Base-by-base conservation (phyloP, 768 basidiomycete species). In the Pseudohyphozyma bogoriensis region DNA sequence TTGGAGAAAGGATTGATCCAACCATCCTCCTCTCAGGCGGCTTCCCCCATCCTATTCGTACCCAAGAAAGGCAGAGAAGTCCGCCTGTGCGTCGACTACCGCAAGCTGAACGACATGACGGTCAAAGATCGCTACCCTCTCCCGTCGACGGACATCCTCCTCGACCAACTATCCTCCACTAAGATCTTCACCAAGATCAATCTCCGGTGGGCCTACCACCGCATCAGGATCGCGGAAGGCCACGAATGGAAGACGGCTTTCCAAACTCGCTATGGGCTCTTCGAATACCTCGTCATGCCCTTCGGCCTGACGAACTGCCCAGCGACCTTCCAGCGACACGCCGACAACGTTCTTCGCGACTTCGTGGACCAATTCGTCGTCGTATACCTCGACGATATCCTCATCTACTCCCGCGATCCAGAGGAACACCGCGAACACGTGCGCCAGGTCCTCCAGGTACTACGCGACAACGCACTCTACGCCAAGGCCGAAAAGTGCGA, bases 201-300 rank as follows among this genome's bases (percentile, higher is more conserved):
- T 56, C 72, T 79, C 31, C 72, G 73, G 29, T 70, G 72, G 46
- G 76, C 74, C 0, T 80, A 74, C 64, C 75, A 79, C 63, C 75
- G 77, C 18, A 65, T 80, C n/a, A 65, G 75, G 3, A 75, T 80
- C 46, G 61, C 66, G 5, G 70, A 73, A 22, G 77, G 77, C 0
- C 72, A 78, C 56, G 72, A 78, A 65, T 75, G 73, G 75, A 79
- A 78, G 26, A 78, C 77, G 0, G 77, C 76, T 0, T 75, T 79
- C 1, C 63, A 62, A 0, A 79, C 76, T 0, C 77, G 74, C 0
- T 74, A 74, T 28, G 76, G 79, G 0, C 58, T 71, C 0, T 79
- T 73, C 57, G 77, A 80, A 50, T 80, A 74, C 40, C 61, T 63
- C 26, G 77, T 76, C 35, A 79, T 76, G 76, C 77, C 72, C 52